These are phyloP conservation scores for Trametes cinnabarina DNA, from an alignment of 768 basidiomycete species.

Conservation along the genomic window DNA sequence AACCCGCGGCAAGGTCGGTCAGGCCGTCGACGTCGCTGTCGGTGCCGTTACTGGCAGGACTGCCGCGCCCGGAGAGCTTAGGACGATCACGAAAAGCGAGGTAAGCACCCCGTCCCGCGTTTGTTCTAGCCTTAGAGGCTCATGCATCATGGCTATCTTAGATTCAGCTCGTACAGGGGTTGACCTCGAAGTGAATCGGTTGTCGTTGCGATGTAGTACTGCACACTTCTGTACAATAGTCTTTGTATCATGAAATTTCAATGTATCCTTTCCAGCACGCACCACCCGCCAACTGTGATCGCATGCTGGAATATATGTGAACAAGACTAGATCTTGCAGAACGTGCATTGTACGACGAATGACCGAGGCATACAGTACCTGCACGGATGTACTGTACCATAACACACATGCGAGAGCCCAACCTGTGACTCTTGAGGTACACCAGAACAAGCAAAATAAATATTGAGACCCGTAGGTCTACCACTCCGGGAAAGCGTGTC, in stretches of 20 bases:
- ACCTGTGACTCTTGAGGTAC: background rate
- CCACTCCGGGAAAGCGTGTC: conserved; percentile 98
- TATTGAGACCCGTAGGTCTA: conserved; percentile 50
- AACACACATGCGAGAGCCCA: no score
- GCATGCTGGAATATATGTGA: no score
- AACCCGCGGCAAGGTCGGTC: conserved; percentile 55
- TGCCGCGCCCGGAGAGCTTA: conserved; percentile 71
- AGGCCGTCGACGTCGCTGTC: conserved; percentile 57
- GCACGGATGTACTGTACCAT: no score
- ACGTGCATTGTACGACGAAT: no score
- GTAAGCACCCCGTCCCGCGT: conserved; percentile 39
- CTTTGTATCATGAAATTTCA: no score
- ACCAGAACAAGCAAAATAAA: conserved; percentile 28
- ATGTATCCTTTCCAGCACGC: no score
- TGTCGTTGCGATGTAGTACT: background rate
- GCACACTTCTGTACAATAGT: background rate
- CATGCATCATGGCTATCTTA: no score
- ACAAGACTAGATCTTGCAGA: no score
- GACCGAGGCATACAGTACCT: no score
- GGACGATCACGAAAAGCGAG: conserved; percentile 72
- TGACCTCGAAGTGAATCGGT: conserved; percentile 17
- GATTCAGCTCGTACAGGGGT: conserved; percentile 24
- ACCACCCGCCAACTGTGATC: no score
- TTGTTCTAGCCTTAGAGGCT: no score
- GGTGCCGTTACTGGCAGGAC: conserved; percentile 60